Base-by-base conservation (phyloP, 352 stramenopile genomes). In the Pythium brassicae region DNA sequence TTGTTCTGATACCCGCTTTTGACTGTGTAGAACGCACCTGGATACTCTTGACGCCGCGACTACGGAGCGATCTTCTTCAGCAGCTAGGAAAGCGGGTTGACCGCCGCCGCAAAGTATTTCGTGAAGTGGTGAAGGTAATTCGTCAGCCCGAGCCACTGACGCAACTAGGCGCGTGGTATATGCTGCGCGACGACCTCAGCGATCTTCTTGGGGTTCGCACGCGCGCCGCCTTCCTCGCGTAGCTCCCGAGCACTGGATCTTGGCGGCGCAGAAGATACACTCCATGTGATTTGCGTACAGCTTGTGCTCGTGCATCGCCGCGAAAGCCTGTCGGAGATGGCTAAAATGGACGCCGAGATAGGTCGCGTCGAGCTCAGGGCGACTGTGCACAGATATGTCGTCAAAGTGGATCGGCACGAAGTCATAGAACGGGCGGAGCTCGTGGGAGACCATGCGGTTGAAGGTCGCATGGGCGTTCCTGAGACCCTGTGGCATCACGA, bases 101-200 rank as follows among this genome's bases (percentile, higher is more conserved):
- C 49, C 2, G 61, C 0, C 25, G 25, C 20, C 0, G 51, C 44
- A 25, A 57, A 70, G 35, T 64, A 40, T 23, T 51, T 51, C 35
- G 46, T 56, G 53, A 71, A 71, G 39, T 60, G 61, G 34, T 64
- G 53, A 2, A 71, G 19, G 44, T 70, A 68, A 27, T 65, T 71
- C 0, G 58, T 43, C 0, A 68, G 15, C 5, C 64, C 60, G 1
- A 71, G 35, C 44, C 46, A 65, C 50, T 66, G 48, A 0, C 52
- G 55, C 0, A 71, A 7, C 50, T 49, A 35, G 23, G 57, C 46
- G 15, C 34, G 32, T 0, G 42, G 55, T 11, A 23, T 35, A 0
- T 53, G 53, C 44, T 47, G 58, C 2, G 44, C 4, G 2, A 19
- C 26, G 43, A 71, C 66, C 1, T 26, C 42, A 12, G 7, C 9